These are phyloP conservation scores for Brasilioporus rufonigricans DNA, from an alignment of 768 basidiomycete species.

Conservation along the genomic window DNA sequence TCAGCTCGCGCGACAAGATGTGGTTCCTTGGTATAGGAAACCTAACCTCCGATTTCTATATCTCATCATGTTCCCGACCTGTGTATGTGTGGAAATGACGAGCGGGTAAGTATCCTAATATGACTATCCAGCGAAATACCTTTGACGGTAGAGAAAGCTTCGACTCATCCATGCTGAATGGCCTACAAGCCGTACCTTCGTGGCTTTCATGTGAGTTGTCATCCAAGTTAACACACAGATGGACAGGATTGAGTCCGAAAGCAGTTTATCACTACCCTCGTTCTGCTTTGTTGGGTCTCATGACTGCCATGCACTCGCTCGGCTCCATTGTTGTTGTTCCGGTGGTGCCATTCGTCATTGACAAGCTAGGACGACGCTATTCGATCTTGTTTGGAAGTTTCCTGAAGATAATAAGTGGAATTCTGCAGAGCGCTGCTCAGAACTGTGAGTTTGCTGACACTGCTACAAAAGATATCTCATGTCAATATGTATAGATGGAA, in stretches of 20 bases:
- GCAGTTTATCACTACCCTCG: constrained; percentile 54
- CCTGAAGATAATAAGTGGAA: constrained; percentile 2
- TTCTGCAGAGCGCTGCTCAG: constrained; percentile 12
- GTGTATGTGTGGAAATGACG: constrained; percentile 20
- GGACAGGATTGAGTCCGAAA: neutral
- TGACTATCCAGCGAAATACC: neutral
- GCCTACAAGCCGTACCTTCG: constrained; percentile 55
- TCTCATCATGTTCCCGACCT: constrained; percentile 49
- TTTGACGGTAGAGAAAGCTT: constrained; percentile 13
- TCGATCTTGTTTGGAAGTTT: constrained; percentile 11
- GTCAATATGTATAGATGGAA: neutral
- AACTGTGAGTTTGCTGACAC: no score
- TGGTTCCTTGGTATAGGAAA: constrained; percentile 60
- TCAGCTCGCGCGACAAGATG: constrained; percentile 38
- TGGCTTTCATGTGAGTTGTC: neutral
- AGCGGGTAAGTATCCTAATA: constrained; percentile 11
- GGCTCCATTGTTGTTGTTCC: constrained; percentile 54
- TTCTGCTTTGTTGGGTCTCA: constrained; percentile 35
- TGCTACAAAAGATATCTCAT: no score
- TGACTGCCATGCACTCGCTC: constrained; percentile 53
- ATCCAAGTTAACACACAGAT: no score
- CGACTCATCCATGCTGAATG: constrained; percentile 59
- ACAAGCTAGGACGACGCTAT: constrained; percentile 6
- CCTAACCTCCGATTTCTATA: constrained; percentile 56
- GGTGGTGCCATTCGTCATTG: constrained; percentile 17